phyloP scores from a whole-genome alignment of 2,329 filamentous ascomycete species.

The Gremmenia infestans region DNA sequence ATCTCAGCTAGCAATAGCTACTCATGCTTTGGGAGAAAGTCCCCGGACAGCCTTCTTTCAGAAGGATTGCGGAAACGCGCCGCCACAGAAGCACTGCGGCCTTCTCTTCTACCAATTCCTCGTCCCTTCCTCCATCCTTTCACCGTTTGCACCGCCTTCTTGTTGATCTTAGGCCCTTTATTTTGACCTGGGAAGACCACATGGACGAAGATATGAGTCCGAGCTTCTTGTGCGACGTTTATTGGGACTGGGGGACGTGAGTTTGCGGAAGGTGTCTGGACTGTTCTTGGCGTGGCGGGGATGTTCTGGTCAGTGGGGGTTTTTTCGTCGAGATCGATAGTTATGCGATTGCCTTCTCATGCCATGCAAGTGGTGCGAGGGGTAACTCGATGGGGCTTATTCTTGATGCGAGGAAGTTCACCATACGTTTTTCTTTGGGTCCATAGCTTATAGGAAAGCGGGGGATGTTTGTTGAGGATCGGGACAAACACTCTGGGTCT shows the following conservation, averaged over 20 bases:
- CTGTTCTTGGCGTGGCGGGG: slow-evolving; percentile 36
- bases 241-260: slow-evolving; percentile 24
- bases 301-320: slow-evolving; percentile 50
- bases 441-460: slow-evolving; percentile 52
- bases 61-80: slow-evolving; percentile 86
- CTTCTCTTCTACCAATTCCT: slow-evolving; percentile 60
- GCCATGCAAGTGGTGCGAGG: slow-evolving; percentile 33
- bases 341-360: slow-evolving; percentile 86
- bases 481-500: slow-evolving; percentile 26
- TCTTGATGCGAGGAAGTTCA: slow-evolving; percentile 91
- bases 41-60: slow-evolving; percentile 78
- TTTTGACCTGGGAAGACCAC: slow-evolving; percentile 39
- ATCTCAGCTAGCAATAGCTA: slow-evolving; percentile 34
- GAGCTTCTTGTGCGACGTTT: slow-evolving; percentile 40
- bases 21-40: slow-evolving; percentile 98
- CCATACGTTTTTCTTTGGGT: slow-evolving; percentile 40
- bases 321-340: slow-evolving; percentile 93
- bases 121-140: slow-evolving; percentile 38
- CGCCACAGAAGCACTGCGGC: slow-evolving; percentile 99
- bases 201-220: slow-evolving; percentile 92
- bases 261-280: slow-evolving; percentile 35
- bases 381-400: slow-evolving; percentile 99
- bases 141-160: slow-evolving; percentile 31
- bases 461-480: slow-evolving; percentile 26
- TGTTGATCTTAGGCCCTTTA: slow-evolving; percentile 27